Evolutionary conservation across 139 green algal species (phyloP).

Genomic region (Diplosphaera chodatii): DNA sequence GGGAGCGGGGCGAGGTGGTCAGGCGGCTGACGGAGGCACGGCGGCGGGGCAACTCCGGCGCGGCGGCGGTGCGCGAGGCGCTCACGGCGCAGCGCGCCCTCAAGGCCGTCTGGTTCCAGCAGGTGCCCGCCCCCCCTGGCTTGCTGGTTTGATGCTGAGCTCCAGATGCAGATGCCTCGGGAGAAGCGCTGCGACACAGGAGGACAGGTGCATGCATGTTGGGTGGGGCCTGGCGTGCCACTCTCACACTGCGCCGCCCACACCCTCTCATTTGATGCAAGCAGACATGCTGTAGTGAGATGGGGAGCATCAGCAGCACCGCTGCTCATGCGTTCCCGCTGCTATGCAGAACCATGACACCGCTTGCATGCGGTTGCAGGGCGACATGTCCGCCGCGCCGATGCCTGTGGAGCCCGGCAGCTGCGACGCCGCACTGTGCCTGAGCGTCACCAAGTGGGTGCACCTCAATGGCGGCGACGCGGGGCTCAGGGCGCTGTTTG

Average conservation of each 20-base stretch:
- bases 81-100: not conserved
- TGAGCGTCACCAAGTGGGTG: constrained; percentile 92
- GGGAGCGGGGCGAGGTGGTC: not conserved
- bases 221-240: no score
- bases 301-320: no score
- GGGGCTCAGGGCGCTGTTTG: constrained; percentile 67
- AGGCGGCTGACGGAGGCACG: not conserved
- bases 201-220: no score
- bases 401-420: constrained; percentile 2
- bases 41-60: not conserved
- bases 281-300: no score
- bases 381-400: not conserved
- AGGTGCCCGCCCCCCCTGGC: not conserved
- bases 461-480: constrained; percentile 85
- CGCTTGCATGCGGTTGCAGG: not conserved
- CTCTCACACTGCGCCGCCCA: no score
- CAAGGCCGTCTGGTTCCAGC: not conserved
- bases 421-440: constrained; percentile 51
- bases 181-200: no score
- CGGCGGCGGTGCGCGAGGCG: not conserved
- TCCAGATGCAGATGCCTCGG: no score
- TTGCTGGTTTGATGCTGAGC: no score
- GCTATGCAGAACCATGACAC: no score
- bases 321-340: no score
- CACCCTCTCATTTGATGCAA: no score